Conservation (phyloP, 805 yeast species). For the Nakazawaea ishiwadae region DNA sequence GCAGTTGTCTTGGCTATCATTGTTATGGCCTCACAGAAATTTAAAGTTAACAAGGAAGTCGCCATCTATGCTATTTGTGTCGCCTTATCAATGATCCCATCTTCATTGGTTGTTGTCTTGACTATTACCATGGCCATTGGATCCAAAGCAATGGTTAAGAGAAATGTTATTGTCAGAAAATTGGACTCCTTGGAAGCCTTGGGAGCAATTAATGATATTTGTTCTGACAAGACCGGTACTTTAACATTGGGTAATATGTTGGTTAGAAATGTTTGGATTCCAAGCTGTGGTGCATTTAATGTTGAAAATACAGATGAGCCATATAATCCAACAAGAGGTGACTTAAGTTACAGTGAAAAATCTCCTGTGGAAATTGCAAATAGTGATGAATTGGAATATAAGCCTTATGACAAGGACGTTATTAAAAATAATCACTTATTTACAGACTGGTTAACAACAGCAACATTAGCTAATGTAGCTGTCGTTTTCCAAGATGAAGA, state of each 20-base stretch:
- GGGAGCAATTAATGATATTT: slow-evolving; percentile 75
- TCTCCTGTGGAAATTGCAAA: slow-evolving; percentile 33
- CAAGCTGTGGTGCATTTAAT: slow-evolving; percentile 52
- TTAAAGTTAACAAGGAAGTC: slow-evolving; percentile 70
- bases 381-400: slow-evolving; percentile 30
- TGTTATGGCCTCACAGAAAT: slow-evolving; percentile 80
- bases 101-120: slow-evolving; percentile 71
- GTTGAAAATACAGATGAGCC: slow-evolving; percentile 56
- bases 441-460: slow-evolving; percentile 52
- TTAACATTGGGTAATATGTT: slow-evolving; percentile 79
- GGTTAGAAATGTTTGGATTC: slow-evolving; percentile 66
- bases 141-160: slow-evolving; percentile 64
- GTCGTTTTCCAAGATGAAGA: slow-evolving; percentile 45
- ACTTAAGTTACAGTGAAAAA: slow-evolving; percentile 27
- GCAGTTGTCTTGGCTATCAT: slow-evolving; percentile 86
- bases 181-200: slow-evolving; percentile 74
- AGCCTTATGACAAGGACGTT: slow-evolving; percentile 21
- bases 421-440: slow-evolving; percentile 23
- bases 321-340: slow-evolving; percentile 59
- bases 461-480: slow-evolving; percentile 80
- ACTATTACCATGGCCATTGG: slow-evolving; percentile 88
- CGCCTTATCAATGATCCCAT: slow-evolving; percentile 77
- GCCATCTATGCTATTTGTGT: slow-evolving; percentile 89
- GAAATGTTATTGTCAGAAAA: slow-evolving; percentile 70
- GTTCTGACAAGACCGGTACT: slow-evolving; percentile 83